Percentiles rank a stretch among this genome's conserved stretches.
Evolutionary conservation across 306 rosid species (phyloP).

Genomic region (Begonia fuchsioides): DNA sequence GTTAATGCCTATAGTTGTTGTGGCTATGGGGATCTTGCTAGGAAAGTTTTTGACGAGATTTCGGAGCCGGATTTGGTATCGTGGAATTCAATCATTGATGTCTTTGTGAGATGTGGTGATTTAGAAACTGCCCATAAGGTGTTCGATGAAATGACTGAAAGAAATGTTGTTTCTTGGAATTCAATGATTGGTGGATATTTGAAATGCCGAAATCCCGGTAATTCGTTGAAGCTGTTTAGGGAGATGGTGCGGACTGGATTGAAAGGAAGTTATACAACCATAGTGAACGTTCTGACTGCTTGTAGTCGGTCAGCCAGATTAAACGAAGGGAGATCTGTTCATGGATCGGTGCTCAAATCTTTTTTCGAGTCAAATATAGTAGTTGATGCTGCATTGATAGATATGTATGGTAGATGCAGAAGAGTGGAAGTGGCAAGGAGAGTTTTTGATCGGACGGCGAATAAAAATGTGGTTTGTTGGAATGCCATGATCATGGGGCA

Average conservation of each 20-base stretch:
- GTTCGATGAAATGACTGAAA: conserved; percentile 49
- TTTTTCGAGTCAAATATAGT: conserved; percentile 15
- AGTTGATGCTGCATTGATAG: conserved; percentile 43
- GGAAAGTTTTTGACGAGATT: conserved; percentile 38
- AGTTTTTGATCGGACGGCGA: conserved; percentile 29
- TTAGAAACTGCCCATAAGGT: conserved; percentile 26
- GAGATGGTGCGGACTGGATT: conserved; percentile 33
- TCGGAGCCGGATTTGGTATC: conserved; percentile 35
- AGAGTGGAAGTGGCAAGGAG: conserved; percentile 27
- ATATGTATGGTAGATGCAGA: conserved; percentile 57
- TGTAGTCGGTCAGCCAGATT: conserved; percentile 47
- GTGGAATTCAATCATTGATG: conserved; percentile 50
- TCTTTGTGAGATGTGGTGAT: conserved; percentile 19
- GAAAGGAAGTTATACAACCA: conserved; percentile 31
- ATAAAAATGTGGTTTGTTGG: conserved; percentile 46
- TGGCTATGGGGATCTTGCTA: conserved; percentile 22
- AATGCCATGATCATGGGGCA: conserved; percentile 66
- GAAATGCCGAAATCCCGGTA: conserved; percentile 52
- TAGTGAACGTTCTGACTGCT: conserved; percentile 40
- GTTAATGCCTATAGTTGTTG: conserved; percentile 48
- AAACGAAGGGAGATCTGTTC: conserved; percentile 64
- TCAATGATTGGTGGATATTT: conserved; percentile 38
- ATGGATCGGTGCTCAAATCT: conserved; percentile 34
- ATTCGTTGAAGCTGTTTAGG: conserved; percentile 46
- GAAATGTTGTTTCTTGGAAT: conserved; percentile 57